Percentiles rank a stretch among this genome's conserved stretches.
phyloP scores from a whole-genome alignment of 1,284 basidiomycete genomes.

The Cutaneotrichosporon cyanovorans region DNA sequence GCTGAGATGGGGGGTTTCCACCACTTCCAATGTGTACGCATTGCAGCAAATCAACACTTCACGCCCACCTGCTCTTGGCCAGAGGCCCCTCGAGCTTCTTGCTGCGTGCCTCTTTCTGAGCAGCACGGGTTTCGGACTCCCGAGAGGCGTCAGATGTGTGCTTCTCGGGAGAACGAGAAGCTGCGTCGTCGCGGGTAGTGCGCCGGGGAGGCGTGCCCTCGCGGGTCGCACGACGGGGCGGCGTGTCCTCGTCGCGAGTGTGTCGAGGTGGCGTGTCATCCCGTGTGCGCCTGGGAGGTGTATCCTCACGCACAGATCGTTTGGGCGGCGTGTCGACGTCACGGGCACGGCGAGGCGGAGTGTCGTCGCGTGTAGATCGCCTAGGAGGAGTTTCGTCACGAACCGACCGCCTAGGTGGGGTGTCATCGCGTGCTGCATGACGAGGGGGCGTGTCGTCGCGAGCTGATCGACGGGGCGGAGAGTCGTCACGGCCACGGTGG shows the following conservation, averaged over 20 bases:
- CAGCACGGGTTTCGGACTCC: not conserved
- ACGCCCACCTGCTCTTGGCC: conserved; percentile 16
- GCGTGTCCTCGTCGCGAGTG: conserved; percentile 4
- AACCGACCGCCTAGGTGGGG: not conserved
- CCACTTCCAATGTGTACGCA: no score
- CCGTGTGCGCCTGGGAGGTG: conserved; percentile 1
- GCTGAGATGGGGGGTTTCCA: no score
- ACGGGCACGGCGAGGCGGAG: conserved; percentile 3
- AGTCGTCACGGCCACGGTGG: conserved; percentile 1
- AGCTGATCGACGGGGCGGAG: not conserved
- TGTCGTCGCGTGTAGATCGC: not conserved
- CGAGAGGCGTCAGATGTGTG: not conserved
- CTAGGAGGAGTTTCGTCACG: not conserved
- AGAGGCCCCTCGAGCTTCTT: conserved; percentile 15
- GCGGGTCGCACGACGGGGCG: conserved; percentile 1
- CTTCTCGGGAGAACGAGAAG: not conserved
- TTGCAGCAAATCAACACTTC: not conserved
- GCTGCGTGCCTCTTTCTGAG: conserved; percentile 1
- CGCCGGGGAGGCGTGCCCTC: conserved; percentile 12
- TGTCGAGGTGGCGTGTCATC: conserved; percentile 8
- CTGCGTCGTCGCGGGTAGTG: not conserved
- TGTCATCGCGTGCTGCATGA: not conserved
- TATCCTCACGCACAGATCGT: conserved; percentile 5
- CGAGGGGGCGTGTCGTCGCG: conserved; percentile 5
- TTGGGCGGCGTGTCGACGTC: conserved; percentile 1